These are phyloP conservation scores for Porcisia deanei DNA, from an alignment of 208 protist species.

Conservation along the genomic window DNA sequence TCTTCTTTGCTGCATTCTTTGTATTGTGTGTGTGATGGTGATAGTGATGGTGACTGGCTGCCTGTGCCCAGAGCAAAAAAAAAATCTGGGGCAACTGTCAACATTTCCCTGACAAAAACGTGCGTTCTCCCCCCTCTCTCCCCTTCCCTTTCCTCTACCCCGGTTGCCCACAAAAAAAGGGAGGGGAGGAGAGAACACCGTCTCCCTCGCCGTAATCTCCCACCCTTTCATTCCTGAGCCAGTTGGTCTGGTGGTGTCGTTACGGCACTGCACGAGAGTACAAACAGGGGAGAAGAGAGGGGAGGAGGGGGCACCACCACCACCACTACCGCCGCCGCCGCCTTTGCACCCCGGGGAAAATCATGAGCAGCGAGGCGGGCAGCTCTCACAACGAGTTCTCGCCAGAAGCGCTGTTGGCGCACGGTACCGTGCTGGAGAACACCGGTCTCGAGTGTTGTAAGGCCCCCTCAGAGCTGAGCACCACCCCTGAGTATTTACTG, in stretches of 20 bases:
- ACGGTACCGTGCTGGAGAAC: background rate
- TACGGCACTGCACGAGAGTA: too few relatives aligned
- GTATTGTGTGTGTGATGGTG: too few relatives aligned
- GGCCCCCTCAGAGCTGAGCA: slow-evolving; percentile 10
- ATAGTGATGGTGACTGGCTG: too few relatives aligned
- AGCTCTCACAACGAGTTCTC: background rate
- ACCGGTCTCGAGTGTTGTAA: background rate
- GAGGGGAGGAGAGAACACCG: background rate
- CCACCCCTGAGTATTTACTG: slow-evolving; percentile 9
- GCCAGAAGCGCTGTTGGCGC: background rate
- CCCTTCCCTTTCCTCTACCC: background rate
- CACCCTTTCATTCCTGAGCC: too few relatives aligned
- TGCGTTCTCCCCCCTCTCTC: background rate
- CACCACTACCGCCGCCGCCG: background rate
- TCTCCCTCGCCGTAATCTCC: background rate
- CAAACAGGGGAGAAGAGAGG: too few relatives aligned
- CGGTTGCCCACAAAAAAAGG: too few relatives aligned
- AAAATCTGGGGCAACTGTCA: too few relatives aligned
- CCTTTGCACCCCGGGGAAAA: background rate
- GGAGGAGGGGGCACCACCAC: background rate
- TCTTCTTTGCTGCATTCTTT: background rate
- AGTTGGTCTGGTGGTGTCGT: too few relatives aligned
- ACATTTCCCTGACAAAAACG: background rate
- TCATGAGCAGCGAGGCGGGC: background rate
- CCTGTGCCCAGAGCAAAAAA: too few relatives aligned